phyloP scores from a whole-genome alignment of 1,284 basidiomycete species.

The Psilocybe mexicana region DNA sequence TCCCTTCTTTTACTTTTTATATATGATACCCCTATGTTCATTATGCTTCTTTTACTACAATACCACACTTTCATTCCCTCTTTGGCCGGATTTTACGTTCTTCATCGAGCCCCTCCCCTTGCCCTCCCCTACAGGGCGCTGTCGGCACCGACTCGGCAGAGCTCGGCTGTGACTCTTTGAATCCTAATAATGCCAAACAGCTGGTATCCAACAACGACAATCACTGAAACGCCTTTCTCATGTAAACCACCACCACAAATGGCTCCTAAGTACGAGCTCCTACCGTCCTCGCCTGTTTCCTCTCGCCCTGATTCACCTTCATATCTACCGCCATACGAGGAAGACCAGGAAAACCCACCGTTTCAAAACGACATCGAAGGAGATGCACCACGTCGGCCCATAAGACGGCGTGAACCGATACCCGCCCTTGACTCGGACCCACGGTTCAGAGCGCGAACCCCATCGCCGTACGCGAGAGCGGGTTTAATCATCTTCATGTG shows the following conservation, averaged over 20 bases:
- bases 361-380: conserved; percentile 22
- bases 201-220: background rate
- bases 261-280: conserved; percentile 20
- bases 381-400: conserved; percentile 16
- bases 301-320: conserved; percentile 17
- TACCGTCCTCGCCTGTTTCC: conserved; percentile 14
- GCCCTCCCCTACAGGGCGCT: no score
- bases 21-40: background rate
- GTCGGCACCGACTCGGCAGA: no score
- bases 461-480: conserved; percentile 41
- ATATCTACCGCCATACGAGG: conserved; percentile 21
- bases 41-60: background rate
- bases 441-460: conserved; percentile 39
- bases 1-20: background rate
- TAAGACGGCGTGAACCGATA: conserved; percentile 16
- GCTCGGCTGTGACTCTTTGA: background rate
- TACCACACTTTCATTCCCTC: no score
- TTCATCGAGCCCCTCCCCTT: no score
- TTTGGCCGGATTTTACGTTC: no score
- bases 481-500: conserved; percentile 39
- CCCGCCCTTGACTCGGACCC: conserved; percentile 32
- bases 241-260: conserved; percentile 4
- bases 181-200: background rate
- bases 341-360: conserved; percentile 1
- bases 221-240: background rate